A percentile compares a stretch with the other conserved stretches of the same genome.
Conservation (phyloP, 495 filamentous ascomycete genomes). For the Ascodesmis nigricans region DNA sequence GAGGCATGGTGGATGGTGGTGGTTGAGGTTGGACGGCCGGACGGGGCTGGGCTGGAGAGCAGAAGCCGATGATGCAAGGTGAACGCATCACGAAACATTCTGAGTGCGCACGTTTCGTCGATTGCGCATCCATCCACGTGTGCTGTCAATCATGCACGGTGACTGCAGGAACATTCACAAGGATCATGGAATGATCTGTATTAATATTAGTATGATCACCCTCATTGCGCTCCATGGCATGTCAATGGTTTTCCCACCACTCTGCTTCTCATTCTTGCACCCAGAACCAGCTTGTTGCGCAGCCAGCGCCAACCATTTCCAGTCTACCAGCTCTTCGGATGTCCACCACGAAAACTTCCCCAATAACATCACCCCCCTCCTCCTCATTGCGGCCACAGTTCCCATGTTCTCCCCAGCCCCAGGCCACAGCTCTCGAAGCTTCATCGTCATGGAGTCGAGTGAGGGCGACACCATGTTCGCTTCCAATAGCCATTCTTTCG, state of each 20-base stretch:
- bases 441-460: slow-evolving; percentile 33
- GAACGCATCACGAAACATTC: too few relatives aligned
- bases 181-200: too few relatives aligned
- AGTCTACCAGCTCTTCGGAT: slow-evolving; percentile 22
- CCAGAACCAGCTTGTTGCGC: slow-evolving; percentile 69
- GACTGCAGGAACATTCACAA: too few relatives aligned
- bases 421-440: slow-evolving; percentile 29
- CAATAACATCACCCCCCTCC: slow-evolving; percentile 37
- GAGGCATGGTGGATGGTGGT: not conserved
- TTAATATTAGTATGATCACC: too few relatives aligned
- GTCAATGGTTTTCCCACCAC: too few relatives aligned
- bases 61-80: too few relatives aligned
- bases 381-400: slow-evolving; percentile 60
- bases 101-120: too few relatives aligned
- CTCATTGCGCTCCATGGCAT: too few relatives aligned
- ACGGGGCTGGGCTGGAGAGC: too few relatives aligned
- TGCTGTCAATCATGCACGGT: too few relatives aligned
- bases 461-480: slow-evolving; percentile 62
- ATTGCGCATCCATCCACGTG: too few relatives aligned
- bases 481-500: slow-evolving; percentile 47
- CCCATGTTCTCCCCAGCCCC: slow-evolving; percentile 96
- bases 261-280: not conserved
- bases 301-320: slow-evolving; percentile 50
- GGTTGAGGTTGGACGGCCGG: not conserved
- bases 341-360: slow-evolving; percentile 15